Evolutionary conservation across 2,329 filamentous ascomycete species (phyloP).

Genomic region (Colletotrichum sp.): DNA sequence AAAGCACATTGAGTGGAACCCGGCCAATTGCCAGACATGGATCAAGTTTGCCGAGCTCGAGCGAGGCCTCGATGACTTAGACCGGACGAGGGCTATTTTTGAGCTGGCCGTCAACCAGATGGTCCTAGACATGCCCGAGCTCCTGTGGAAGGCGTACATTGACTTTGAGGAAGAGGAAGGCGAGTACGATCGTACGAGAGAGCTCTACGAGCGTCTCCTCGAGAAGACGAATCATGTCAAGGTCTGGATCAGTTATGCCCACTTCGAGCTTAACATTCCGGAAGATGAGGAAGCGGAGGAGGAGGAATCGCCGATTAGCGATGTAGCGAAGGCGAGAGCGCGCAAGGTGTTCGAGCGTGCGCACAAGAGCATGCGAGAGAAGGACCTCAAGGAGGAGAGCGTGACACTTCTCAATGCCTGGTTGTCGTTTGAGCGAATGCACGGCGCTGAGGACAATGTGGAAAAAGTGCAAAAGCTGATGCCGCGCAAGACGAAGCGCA

Average conservation of each 20-base stretch:
- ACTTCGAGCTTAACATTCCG: conserved; percentile 95
- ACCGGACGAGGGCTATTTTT: conserved; percentile 88
- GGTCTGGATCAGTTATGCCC: conserved; percentile 98
- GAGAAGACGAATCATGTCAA: conserved; percentile 98
- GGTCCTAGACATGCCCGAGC: conserved; percentile 92
- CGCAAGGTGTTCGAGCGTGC: conserved; percentile 85
- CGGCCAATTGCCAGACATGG: conserved; percentile 91
- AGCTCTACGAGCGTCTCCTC: conserved; percentile 87
- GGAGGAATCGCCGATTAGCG: conserved; percentile 74
- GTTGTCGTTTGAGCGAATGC: conserved; percentile 88
- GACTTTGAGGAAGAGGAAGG: conserved; percentile 97
- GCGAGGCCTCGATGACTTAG: conserved; percentile 86
- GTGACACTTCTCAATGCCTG: conserved; percentile 90
- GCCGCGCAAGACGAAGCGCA: conserved; percentile 91
- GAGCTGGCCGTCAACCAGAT: conserved; percentile 86
- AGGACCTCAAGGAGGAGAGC: conserved; percentile 91
- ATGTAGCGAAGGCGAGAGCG: conserved; percentile 82
- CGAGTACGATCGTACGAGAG: conserved; percentile 83
- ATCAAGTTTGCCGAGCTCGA: conserved; percentile 96
- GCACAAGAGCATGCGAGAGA: conserved; percentile 85
- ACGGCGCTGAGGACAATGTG: conserved; percentile 77
- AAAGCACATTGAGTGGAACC: conserved; percentile 93
- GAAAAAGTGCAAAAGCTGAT: conserved; percentile 90
- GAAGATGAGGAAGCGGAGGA: conserved; percentile 70
- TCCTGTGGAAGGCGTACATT: conserved; percentile 98